Base-by-base conservation (phyloP, 345 rosid species). In the Acer negundo region DNA sequence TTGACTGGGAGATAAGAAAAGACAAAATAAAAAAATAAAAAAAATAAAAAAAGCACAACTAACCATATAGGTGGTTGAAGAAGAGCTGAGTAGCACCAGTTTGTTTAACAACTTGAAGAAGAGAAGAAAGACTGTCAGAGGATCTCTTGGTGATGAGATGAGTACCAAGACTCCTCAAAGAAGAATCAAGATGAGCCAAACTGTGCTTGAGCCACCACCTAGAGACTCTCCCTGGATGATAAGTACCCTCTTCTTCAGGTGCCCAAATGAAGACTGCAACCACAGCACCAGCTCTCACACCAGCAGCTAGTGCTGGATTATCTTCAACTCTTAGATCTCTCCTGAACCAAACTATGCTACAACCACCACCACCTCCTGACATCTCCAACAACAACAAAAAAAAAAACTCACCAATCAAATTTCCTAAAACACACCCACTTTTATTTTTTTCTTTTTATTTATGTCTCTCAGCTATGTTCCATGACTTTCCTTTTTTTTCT, bases 151-250 rank as follows among this genome's bases (percentile, higher is more conserved):
- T 90, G 80, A 96, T 76, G 75, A 96, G 96, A 73, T 69, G 75
- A 82, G 98, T 90, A 44, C 99, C 98, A 72, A 96, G 92, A 71
- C 95, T 92, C 70, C 91, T 89, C 81, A 96, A 85, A 78, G 98
- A 92, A 49, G 97, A 96, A 70, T 92, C 95, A 65, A 96, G 94
- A 80, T 93, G 90, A 79, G 92, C 90, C 82, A 96, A 87, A 80
- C 99, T 96, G 42, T 96, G 87, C 88, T 96, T 96, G 62, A 96
- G 92, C 99, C 98, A 96, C 99, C 99, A 96, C 83, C 98, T 89
- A 10, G 99, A 96, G 17, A 96, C 99, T 79, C 99, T 92, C 53
- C 99, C 98, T 40, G 99, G 99, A 47, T 88, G 78, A 76, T 31
- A 96, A 73, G 86, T 84, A 49, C 98, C 99, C 82, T 96, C 99